Evolutionary conservation across 2,329 filamentous ascomycete genomes (phyloP), one percentile per base, ranked within the genome.

Genomic region (Aspergillus viridinutans): DNA sequence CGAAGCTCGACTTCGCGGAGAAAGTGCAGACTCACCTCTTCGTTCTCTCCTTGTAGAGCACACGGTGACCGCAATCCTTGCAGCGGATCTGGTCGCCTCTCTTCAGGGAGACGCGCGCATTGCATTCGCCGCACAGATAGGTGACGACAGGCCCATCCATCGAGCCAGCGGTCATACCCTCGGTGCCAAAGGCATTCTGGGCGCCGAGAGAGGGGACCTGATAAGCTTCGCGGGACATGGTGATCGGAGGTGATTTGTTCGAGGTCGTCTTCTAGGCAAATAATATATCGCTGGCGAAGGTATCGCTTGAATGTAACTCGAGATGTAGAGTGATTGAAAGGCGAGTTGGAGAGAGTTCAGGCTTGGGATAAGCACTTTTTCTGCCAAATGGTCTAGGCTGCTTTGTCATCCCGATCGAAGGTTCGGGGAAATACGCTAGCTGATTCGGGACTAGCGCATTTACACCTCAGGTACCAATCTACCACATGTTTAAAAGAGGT

Each of bases 31-130:
- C 88, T 76, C 74, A 97, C 94, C 94, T 86, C 83, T 96, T 97
- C 48, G 94, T 99, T 72, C 94, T 81, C 84, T 97, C 90, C 85
- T 99, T 99, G 79, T 97, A 97, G 65, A 99, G 78, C 60, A 99
- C 92, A 64, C 94, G 87, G 70, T 96, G 94, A 7, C 94, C 94
- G 75, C 94, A 99, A 77, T 92, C 90, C 75, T 90, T 89, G 82
- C 92, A 96, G 28, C 90, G 83, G 65, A 96, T 93, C 35, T 88
- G 86, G 68, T 94, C 90, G 61, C 86, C 88, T 64, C 87, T 85
- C 75, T 89, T 88, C 66, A 96, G 80, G 20, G 84, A 81, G 48
- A 93, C 89, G 66, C 89, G 88, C 61, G 84, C 81, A 58, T 89
- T 90, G 80, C 91, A 96, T 78, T 95, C 90, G 71, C 90, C 91